Evolutionary conservation across 306 rosid genomes (phyloP), one percentile per base, ranked within the genome.

Genomic region (Gastrolobium villosum): DNA sequence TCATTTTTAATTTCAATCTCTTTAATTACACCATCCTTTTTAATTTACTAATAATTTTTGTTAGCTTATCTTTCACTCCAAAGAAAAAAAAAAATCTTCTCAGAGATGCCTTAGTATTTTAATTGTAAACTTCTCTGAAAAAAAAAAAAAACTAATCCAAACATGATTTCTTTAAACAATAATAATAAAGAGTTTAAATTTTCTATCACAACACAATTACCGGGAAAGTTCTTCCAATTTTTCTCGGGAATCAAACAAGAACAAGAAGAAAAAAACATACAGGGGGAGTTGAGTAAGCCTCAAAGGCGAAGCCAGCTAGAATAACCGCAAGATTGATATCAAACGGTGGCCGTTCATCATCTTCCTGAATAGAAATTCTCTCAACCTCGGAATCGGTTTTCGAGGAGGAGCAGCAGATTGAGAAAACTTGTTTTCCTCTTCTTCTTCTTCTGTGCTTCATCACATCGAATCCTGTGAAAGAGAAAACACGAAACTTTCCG

Each of bases 281-380:
- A 13, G 97, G 86, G 3, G 98, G 98, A 54, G 79, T 89, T 40
- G 92, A 40, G 70, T 94, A 92, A 45, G 97, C 94, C 76, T 94
- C 98, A 72, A 94, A 94, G 1, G 98, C 95, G 65, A 92, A 94
- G 3, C 97, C 98, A 1, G 98, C 98, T 0, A 94, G 92, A 86
- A 94, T 82, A 10, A 94, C 97, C 0, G 95, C 98, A 46, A 94
- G 94, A 72, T 94, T 94, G 78, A 90, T 90, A 74, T 94, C 98
- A 43, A 94, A 94, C 0, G 87, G 88, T 70, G 93, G 95, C 46
- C 89, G 74, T 28, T 84, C 90, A 71, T 15, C 82, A 41, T 81
- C 83, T 34, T 89, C 86, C 50, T 74, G 79, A 43, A 52, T 7
- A 32, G 85, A 4, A 48, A 49, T 35, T 66, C 48, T 66, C 28